Conservation (phyloP, 192 early-diverging fungal genomes). For the Blastocladiella britannica region DNA sequence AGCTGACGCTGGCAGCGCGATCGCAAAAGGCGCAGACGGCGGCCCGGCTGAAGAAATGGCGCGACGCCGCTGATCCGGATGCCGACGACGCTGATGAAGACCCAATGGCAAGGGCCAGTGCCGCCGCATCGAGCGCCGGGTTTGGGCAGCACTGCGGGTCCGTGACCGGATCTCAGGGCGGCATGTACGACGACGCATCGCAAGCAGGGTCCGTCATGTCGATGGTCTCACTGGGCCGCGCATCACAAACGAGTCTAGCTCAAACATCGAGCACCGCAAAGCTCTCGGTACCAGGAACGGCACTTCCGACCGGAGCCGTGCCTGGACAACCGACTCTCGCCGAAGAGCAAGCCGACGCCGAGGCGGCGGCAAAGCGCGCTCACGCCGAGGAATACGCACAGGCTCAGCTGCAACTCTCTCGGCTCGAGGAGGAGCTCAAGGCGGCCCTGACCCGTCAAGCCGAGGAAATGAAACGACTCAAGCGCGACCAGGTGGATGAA, state of each 20-base stretch:
- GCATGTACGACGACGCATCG: neutral
- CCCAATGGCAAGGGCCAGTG: too few species aligned
- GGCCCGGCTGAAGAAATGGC: neutral
- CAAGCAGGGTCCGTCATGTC: neutral
- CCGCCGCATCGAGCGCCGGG: too few species aligned
- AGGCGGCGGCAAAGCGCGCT: neutral
- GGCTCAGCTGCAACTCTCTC: neutral
- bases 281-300: too few species aligned
- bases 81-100: too few species aligned
- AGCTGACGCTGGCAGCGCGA: neutral
- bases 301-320: too few species aligned
- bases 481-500: neutral
- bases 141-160: too few species aligned
- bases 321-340: too few species aligned
- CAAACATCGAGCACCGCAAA: neutral
- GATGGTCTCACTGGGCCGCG: too few species aligned
- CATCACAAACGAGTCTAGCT: too few species aligned
- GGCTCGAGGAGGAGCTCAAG: slow-evolving; percentile 2
- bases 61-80: neutral
- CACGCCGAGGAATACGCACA: neutral
- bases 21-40: neutral
- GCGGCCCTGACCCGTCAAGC: neutral
- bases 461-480: neutral
- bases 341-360: neutral
- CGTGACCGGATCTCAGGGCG: neutral